These are phyloP conservation scores for Cordia subcordata DNA, from an alignment of 257 asterid genomes.

Conservation along the genomic window DNA sequence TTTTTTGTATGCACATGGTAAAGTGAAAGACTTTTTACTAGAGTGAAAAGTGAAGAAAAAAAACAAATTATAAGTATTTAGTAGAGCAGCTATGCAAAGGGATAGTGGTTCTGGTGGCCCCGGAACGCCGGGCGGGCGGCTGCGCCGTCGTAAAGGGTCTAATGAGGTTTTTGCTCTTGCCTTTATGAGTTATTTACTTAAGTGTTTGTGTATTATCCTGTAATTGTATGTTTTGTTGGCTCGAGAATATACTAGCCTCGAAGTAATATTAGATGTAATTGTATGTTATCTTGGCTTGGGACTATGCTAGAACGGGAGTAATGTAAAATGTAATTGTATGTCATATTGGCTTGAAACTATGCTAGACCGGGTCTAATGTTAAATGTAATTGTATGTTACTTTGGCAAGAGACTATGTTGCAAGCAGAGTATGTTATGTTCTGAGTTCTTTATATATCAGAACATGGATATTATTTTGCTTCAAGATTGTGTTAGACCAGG, in stretches of 20 bases:
- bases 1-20: not conserved
- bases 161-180: constrained; percentile 59
- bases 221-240: not conserved
- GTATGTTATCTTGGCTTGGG: too few species aligned
- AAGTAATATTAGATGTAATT: not conserved
- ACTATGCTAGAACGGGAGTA: too few species aligned
- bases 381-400: too few species aligned
- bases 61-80: not conserved
- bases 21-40: constrained; percentile 1
- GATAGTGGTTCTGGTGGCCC: constrained; percentile 58
- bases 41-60: constrained; percentile 1
- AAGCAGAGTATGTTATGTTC: too few species aligned
- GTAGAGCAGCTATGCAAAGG: constrained; percentile 55
- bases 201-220: not conserved
- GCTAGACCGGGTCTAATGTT: not conserved
- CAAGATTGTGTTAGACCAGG: too few species aligned
- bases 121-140: constrained; percentile 49
- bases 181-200: not conserved
- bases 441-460: not conserved
- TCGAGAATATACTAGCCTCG: not conserved
- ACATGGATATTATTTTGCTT: too few species aligned
- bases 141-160: constrained; percentile 87
- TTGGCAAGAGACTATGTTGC: too few species aligned
- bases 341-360: too few species aligned
- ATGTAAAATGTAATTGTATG: too few species aligned